These are phyloP conservation scores for Rubroboletus pulcherrimus DNA, from an alignment of 768 basidiomycete species.

Conservation along the genomic window DNA sequence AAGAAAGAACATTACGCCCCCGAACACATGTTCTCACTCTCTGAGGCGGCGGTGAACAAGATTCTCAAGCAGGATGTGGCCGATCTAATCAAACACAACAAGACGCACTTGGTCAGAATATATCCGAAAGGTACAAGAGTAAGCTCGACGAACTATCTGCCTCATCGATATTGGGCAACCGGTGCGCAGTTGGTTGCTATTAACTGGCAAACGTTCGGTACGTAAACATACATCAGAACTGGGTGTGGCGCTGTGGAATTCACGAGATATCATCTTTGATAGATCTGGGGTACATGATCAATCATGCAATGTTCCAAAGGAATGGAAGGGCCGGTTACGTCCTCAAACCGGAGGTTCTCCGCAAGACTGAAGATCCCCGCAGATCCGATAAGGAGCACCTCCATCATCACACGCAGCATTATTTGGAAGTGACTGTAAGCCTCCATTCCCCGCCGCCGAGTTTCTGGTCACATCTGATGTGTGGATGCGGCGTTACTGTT, in stretches of 20 bases:
- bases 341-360: conserved; percentile 78
- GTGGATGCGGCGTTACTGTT: not conserved
- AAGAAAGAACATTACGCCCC: conserved; percentile 81
- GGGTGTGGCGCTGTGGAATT: not conserved
- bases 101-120: conserved; percentile 74
- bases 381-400: conserved; percentile 58
- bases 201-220: conserved; percentile 97
- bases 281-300: conserved; percentile 91
- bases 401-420: conserved; percentile 50
- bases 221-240: conserved; percentile 21
- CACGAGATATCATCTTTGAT: conserved; percentile 1
- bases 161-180: conserved; percentile 84
- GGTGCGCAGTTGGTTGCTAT: conserved; percentile 90
- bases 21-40: conserved; percentile 90
- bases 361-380: conserved; percentile 49
- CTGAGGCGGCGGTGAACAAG: conserved; percentile 77
- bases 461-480: not conserved
- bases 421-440: conserved; percentile 60
- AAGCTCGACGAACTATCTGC: conserved; percentile 82
- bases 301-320: conserved; percentile 91
- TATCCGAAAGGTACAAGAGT: conserved; percentile 86
- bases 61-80: conserved; percentile 62
- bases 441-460: not conserved
- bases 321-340: conserved; percentile 90
- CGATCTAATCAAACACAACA: conserved; percentile 83